Base-by-base conservation (phyloP, 148 eudicot species). In the Camellia lanceoleosa region DNA sequence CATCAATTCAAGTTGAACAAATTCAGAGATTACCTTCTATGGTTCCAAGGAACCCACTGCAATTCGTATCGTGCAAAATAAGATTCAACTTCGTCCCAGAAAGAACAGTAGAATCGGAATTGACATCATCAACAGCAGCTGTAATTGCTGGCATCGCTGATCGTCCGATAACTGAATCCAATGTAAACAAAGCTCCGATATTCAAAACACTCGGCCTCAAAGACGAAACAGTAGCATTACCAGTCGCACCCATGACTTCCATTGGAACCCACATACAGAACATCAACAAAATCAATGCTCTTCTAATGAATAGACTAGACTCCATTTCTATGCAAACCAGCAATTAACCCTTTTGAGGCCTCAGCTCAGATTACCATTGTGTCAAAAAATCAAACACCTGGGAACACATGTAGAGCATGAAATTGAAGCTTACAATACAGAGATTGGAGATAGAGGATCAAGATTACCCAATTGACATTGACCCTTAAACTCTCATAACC, bases 1-100 rank as follows among this genome's bases (percentile, higher is more conserved):
- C 74, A 75, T 47, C 20, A 77, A 73, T 70, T 54, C 68, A 80
- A 75, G 73, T 56, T 63, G 10, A 9, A 58, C 38, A 9, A 76
- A 14, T 69, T 49, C 78, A 66, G 68, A 30, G 12, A 73, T 77
- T 85, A 94, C 98, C 94, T 89, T 88, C 96, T 41, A 92, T 67
- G 19, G 91, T 89, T 83, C 97, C 98, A 70, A 92, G 62, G 81
- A 94, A 91, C 16, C 91, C 94, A 46, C 94, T 94, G 90, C 97
- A 94, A 79, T 92, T 88, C 0, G 98, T 92, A 66, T 94, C 93
- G 52, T 81, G 86, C 69, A 85, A 62, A 61, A 87, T 81, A 78
- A 94, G 84, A 75, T 90, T 91, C 76, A 92, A 47, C 5, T 64
- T 85, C 7, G 89, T 92, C 23, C 89, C 91, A 0, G 58, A 51